Base-by-base conservation (phyloP, 352 stramenopile genomes). In the Globisporangium polare region DNA sequence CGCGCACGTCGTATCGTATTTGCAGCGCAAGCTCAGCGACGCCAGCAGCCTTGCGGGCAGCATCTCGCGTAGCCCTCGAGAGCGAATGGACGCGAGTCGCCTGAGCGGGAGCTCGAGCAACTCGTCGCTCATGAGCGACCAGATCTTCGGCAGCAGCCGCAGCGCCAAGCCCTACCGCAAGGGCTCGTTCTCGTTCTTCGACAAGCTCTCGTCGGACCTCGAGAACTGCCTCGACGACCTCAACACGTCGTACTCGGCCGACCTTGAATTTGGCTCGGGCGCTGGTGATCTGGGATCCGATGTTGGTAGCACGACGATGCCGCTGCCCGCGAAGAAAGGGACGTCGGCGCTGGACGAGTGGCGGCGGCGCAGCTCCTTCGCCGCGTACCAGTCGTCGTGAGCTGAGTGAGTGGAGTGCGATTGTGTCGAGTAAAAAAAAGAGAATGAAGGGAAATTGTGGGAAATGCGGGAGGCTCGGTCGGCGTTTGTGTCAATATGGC, bases 101-200 rank as follows among this genome's bases (percentile, higher is more conserved):
- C 65, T 83, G 35, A 95, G 86, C 55, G 74, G 71, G 33, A 90
- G 80, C 43, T 93, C 82, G 24, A 92, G 79, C 37, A 83, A 89
- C 50, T 90, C 81, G 31, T 86, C 75, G 50, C 68, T 53, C 20
- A 60, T 59, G 51, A 77, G 77, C 49, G 83, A 92, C 22, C 71
- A 78, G 20, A 66, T 75, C 54, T 56, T 74, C 7, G 55, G 57
- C 20, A 86, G 73, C 33, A 83, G 63, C 43, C 73, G 78, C 56
- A 87, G 58, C 49, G 53, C 50, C 41, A 83, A 75, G 57, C 62
- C 46, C 26, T 82, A 65, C 63, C 80, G 83, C 31, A 92, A 89
- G 62, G 82, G 86, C 58, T 95, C 86, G 45, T 95, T 95, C 51
- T 92, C 84, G 33, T 95, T 95, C 59, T 92, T 95, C 45, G 86